phyloP scores from a whole-genome alignment of 2,329 filamentous ascomycete species.

The Phyllosticta capitalensis region DNA sequence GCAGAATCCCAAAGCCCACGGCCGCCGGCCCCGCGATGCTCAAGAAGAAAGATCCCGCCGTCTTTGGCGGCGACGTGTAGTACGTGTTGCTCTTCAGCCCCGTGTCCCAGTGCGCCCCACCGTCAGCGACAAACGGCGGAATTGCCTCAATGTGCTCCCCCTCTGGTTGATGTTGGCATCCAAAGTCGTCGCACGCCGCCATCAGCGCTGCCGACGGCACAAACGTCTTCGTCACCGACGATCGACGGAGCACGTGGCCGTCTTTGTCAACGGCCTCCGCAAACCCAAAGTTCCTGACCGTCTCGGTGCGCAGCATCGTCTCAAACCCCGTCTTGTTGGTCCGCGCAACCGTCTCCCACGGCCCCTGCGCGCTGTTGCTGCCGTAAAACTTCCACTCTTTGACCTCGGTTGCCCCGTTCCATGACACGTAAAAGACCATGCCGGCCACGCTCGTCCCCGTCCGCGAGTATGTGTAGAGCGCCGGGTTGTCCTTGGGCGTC shows the following conservation, averaged over 20 bases:
- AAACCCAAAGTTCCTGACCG: slow-evolving; percentile 11
- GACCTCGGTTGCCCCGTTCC: slow-evolving; percentile 42
- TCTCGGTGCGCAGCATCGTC: slow-evolving; percentile 18
- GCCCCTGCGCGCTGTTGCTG: slow-evolving; percentile 24
- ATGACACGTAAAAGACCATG: slow-evolving; percentile 43
- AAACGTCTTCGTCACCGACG: slow-evolving; percentile 27
- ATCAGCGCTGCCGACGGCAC: slow-evolving; percentile 23
- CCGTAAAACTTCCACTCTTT: slow-evolving; percentile 42
- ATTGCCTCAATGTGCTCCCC: slow-evolving; percentile 12
- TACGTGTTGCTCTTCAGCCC: slow-evolving; percentile 10
- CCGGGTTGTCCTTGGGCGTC: slow-evolving; percentile 8
- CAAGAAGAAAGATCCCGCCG: slow-evolving; percentile 4
- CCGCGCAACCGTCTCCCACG: slow-evolving; percentile 30
- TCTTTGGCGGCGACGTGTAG: slow-evolving; percentile 6
- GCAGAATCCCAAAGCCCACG: slow-evolving; percentile 1
- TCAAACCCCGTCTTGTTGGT: slow-evolving; percentile 36
- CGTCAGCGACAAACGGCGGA: slow-evolving; percentile 10
- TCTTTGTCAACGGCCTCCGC: slow-evolving; percentile 12
- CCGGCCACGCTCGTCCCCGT: slow-evolving; percentile 17
- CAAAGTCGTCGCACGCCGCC: slow-evolving; percentile 23
- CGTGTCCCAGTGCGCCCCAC: slow-evolving; percentile 9
- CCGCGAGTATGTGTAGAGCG: slow-evolving; percentile 12
- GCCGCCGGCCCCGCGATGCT: slow-evolving; percentile 7
- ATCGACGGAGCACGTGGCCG: slow-evolving; percentile 20
- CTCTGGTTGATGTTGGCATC: slow-evolving; percentile 17